phyloP scores from a whole-genome alignment of 108 stramenopile species.

The Epipyxis sp. region DNA sequence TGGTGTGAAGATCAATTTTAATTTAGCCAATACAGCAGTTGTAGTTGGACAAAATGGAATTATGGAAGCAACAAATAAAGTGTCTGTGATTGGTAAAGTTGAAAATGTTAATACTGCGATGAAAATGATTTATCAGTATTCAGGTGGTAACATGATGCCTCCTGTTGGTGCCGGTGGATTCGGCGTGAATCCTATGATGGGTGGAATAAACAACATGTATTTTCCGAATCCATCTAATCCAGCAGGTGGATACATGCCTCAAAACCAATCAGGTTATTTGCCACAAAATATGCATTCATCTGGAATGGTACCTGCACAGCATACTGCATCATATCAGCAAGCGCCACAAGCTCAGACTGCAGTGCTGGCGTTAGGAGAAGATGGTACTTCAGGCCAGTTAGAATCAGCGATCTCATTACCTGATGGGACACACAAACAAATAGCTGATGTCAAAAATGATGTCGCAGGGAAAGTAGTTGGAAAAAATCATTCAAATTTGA shows the following conservation, averaged over 20 bases:
- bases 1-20: slow-evolving; percentile 31
- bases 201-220: too few relatives aligned
- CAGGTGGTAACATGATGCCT: background rate
- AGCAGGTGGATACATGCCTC: too few relatives aligned
- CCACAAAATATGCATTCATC: too few relatives aligned
- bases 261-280: too few relatives aligned
- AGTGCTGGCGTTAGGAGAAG: background rate
- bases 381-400: slow-evolving; percentile 1
- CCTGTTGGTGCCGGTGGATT: background rate
- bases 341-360: background rate
- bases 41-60: background rate
- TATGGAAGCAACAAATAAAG: background rate
- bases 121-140: background rate
- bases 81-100: slow-evolving; percentile 17
- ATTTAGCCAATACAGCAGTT: background rate
- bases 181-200: too few relatives aligned
- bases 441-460: slow-evolving; percentile 14
- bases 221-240: background rate
- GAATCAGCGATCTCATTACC: background rate
- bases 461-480: slow-evolving; percentile 13
- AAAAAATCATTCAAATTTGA: background rate
- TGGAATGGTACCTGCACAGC: too few relatives aligned
- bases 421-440: slow-evolving; percentile 13
- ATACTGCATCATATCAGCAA: background rate
- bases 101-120: slow-evolving; percentile 1